phyloP scores from a whole-genome alignment of 768 basidiomycete genomes.

The Leucosporidium scottii region DNA sequence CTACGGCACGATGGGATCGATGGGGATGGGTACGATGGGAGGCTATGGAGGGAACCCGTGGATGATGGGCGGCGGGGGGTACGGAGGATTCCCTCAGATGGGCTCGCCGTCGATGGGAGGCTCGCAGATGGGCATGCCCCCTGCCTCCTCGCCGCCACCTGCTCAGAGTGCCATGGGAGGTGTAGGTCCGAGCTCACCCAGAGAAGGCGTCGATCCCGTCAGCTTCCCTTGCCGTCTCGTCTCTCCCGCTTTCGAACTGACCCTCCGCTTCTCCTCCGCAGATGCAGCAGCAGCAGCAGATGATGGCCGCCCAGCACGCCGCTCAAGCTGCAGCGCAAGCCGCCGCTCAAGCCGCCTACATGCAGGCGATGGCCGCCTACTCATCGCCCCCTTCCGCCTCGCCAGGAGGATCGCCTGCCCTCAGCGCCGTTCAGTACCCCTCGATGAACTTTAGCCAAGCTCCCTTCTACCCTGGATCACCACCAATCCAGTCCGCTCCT shows the following conservation, averaged over 20 bases:
- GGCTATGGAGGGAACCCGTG: slow-evolving; percentile 33
- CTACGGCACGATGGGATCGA: slow-evolving; percentile 31
- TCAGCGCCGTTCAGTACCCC: slow-evolving; percentile 12
- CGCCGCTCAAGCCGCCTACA: slow-evolving; percentile 1
- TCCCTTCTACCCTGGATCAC: background rate
- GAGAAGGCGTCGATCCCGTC: slow-evolving; percentile 42
- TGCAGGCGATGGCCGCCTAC: slow-evolving; percentile 29
- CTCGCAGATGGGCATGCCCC: slow-evolving; percentile 35
- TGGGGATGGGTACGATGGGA: slow-evolving; percentile 38
- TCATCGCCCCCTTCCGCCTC: background rate
- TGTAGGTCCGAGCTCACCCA: slow-evolving; percentile 46
- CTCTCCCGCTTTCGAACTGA: slow-evolving; percentile 41
- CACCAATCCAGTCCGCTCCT: background rate
- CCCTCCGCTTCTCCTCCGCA: background rate
- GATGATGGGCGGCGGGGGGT: slow-evolving; percentile 34
- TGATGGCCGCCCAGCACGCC: slow-evolving; percentile 72
- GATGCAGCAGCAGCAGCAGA: slow-evolving; percentile 43
- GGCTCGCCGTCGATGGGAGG: slow-evolving; percentile 56
- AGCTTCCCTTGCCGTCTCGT: slow-evolving; percentile 42
- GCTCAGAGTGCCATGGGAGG: slow-evolving; percentile 15
- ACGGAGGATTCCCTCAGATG: slow-evolving; percentile 20
- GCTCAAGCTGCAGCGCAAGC: slow-evolving; percentile 40
- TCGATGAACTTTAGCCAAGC: slow-evolving; percentile 3
- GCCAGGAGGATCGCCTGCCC: slow-evolving; percentile 2
- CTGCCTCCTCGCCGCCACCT: slow-evolving; percentile 48